Evolutionary conservation across 208 protist species (phyloP).

Genomic region (Leishmania tarentolae): DNA sequence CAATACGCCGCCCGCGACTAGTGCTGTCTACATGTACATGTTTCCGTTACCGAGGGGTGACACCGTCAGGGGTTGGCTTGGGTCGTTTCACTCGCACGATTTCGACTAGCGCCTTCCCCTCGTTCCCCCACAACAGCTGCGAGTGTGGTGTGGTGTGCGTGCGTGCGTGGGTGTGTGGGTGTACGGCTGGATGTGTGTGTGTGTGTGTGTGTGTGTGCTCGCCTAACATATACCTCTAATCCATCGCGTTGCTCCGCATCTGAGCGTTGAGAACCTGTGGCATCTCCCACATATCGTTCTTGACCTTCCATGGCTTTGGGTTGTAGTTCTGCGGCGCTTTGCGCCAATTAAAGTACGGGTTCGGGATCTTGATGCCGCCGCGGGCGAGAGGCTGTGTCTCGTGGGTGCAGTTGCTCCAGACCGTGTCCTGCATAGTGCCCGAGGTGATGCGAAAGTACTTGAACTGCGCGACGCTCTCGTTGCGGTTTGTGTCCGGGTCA

Average conservation of each 20-base stretch:
- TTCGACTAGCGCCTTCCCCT: neutral
- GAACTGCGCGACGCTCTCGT: slow-evolving; percentile 74
- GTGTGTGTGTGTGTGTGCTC: neutral
- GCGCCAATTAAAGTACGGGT: slow-evolving; percentile 89
- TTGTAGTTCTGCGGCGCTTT: slow-evolving; percentile 83
- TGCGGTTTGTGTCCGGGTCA: slow-evolving; percentile 84
- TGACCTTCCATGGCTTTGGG: slow-evolving; percentile 57
- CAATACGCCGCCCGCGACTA: neutral
- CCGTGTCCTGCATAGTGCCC: slow-evolving; percentile 70
- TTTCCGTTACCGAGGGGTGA: neutral
- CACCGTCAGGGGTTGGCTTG: too few relatives aligned
- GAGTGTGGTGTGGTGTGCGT: neutral
- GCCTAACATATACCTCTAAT: slow-evolving; percentile 19
- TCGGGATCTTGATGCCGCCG: slow-evolving; percentile 52
- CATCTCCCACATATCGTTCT: slow-evolving; percentile 89
- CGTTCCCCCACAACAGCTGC: neutral
- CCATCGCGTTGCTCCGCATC: slow-evolving; percentile 57
- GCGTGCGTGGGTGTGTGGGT: neutral
- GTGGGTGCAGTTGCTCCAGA: slow-evolving; percentile 80
- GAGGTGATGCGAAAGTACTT: slow-evolving; percentile 74
- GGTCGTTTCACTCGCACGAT: neutral
- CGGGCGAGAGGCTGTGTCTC: slow-evolving; percentile 64
- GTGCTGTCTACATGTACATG: neutral
- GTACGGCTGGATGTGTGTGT: too few relatives aligned
- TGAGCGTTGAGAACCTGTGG: slow-evolving; percentile 71